Base-by-base conservation (phyloP, 306 rosid species). In the Pyrus pyrifolia region DNA sequence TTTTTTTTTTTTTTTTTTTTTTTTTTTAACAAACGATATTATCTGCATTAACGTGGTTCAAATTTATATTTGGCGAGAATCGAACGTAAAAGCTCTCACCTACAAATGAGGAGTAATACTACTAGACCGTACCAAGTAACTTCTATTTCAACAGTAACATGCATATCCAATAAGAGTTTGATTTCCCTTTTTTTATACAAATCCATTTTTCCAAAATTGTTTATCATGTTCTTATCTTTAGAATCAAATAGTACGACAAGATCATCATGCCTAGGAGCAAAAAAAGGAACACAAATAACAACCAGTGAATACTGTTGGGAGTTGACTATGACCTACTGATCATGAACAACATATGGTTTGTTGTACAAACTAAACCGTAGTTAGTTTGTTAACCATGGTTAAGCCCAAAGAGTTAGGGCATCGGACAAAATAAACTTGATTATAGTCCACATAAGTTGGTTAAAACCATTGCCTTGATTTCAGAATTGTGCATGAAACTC, bases 381-480 rank as follows among this genome's bases (percentile, higher is more conserved):
- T 49, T 38, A 7, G 42, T 6, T 7, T 38, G 42, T 6, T 51
- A 38, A 73, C 59, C 81, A 29, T 52, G 81, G 67, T 79, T 81
- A 68, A 81, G 64, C 71, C 79, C 80, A 46, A 35, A 70, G 57
- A 73, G 84, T 78, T 70, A 66, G 86, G 74, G 74, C 67, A 66
- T 68, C 52, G 68, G 69, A 68, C 81, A 71, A 67, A 35, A 63
- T 45, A 12, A 74, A 80, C 65, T 78, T 84, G 76, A 86, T 81
- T 73, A 42, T 30, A 71, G 67, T 87, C 83, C 72, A 74, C 71
- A 72, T 14, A 67, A 30, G 73, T 71, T 69, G 67, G 67, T 29
- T 23, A 62, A 52, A 23, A 12, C 72, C 29, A 14, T 74, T 79
- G 19, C 91, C 87, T 82, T 86, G 77, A 64, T 83, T 90, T 86